phyloP scores from a whole-genome alignment of 2,329 filamentous ascomycete species.

The Trichoderma lentiforme region DNA sequence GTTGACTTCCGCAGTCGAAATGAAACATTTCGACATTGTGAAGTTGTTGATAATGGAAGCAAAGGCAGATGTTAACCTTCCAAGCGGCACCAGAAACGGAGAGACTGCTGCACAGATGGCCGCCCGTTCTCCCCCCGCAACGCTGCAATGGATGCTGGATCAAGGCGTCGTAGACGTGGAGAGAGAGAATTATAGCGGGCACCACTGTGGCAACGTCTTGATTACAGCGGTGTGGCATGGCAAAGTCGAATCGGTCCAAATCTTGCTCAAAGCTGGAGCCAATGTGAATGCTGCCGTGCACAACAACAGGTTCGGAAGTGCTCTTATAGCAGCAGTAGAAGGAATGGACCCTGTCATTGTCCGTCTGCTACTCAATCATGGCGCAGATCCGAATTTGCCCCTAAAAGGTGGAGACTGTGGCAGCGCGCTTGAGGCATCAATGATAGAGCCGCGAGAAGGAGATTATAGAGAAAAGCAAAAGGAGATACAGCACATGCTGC shows the following conservation, averaged over 20 bases:
- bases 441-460: too few species aligned
- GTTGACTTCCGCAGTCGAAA: too few species aligned
- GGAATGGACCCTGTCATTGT: neutral
- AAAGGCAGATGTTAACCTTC: neutral
- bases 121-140: fast-evolving
- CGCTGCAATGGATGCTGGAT: neutral
- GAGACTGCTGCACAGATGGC: neutral
- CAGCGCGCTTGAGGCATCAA: neutral
- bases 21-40: neutral
- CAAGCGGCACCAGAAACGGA: fast-evolving
- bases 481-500: neutral
- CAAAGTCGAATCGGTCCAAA: neutral
- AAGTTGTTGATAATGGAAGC: neutral
- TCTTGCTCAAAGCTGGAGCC: neutral
- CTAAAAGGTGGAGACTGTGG: neutral
- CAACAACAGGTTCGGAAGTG: too few species aligned
- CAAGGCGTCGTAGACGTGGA: neutral
- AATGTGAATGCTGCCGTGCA: neutral
- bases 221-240: fast-evolving
- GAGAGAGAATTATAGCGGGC: neutral
- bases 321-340: neutral
- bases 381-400: neutral
- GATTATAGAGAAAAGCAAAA: neutral
- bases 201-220: neutral
- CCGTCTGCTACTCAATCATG: neutral